These are phyloP conservation scores for Didymella sp. DNA, from an alignment of 2,329 filamentous ascomycete species.

Conservation along the genomic window DNA sequence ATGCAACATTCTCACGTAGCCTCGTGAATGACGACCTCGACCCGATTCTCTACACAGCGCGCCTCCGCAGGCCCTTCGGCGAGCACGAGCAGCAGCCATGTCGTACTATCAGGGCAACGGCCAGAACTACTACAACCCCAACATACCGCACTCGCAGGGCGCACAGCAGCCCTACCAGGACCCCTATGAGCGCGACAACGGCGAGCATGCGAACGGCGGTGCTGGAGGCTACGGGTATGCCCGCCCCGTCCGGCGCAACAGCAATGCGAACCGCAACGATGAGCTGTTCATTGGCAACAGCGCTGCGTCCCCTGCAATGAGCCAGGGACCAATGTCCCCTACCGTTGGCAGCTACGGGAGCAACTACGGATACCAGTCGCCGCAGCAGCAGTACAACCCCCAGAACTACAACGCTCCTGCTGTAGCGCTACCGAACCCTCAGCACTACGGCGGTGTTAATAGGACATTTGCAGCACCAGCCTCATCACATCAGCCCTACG, in stretches of 20 bases:
- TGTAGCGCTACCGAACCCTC: slow-evolving; percentile 64
- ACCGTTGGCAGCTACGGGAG: slow-evolving; percentile 32
- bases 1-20: slow-evolving; percentile 44
- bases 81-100: slow-evolving; percentile 51
- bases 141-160: slow-evolving; percentile 51
- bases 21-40: slow-evolving; percentile 47
- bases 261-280: slow-evolving; percentile 55
- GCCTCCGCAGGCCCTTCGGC: slow-evolving; percentile 22
- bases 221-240: slow-evolving; percentile 49
- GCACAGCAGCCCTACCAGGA: slow-evolving; percentile 47
- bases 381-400: slow-evolving; percentile 64
- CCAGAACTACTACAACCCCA: slow-evolving; percentile 58
- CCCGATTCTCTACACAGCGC: slow-evolving; percentile 26
- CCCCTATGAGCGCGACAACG: slow-evolving; percentile 68
- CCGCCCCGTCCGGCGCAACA: slow-evolving; percentile 47
- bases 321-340: slow-evolving; percentile 40
- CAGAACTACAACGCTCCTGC: slow-evolving; percentile 62
- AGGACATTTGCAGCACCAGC: slow-evolving; percentile 44
- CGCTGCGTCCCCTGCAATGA: slow-evolving; percentile 42
- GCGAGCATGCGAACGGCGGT: slow-evolving; percentile 69
- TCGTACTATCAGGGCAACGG: slow-evolving; percentile 63
- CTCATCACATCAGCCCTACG: slow-evolving; percentile 51
- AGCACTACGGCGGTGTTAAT: slow-evolving; percentile 60
- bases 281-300: slow-evolving; percentile 67
- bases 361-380: slow-evolving; percentile 54